These are phyloP conservation scores for Arthrobotrys entomopaga DNA, from an alignment of 2,329 filamentous ascomycete genomes.

Conservation along the genomic window DNA sequence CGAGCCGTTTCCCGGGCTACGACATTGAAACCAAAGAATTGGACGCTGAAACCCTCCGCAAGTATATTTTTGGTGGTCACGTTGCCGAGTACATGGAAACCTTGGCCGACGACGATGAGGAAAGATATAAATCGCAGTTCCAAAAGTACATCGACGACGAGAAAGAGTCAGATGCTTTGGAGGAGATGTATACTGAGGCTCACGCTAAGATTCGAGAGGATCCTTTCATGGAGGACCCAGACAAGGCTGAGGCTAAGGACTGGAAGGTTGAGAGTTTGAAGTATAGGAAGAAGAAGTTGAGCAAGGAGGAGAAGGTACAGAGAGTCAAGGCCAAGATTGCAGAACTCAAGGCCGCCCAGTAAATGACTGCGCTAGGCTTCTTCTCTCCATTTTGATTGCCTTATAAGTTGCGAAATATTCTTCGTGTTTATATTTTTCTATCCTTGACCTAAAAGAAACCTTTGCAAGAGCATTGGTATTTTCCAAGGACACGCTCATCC, in stretches of 20 bases:
- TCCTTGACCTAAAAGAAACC: background rate
- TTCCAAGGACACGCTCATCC: background rate
- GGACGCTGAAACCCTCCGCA: conserved; percentile 94
- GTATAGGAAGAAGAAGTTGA: conserved; percentile 80
- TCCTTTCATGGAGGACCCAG: conserved; percentile 90
- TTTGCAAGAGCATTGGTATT: background rate
- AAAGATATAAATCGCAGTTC: conserved; percentile 99
- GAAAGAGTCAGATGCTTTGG: conserved; percentile 92
- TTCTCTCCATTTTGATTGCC: background rate
- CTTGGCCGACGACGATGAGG: conserved; percentile 98
- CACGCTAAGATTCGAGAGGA: conserved; percentile 98
- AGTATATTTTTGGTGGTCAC: conserved; percentile 99
- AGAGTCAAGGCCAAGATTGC: conserved; percentile 91
- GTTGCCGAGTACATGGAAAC: conserved; percentile 99
- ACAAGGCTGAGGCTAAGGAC: conserved; percentile 93
- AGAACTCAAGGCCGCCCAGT: conserved; percentile 69
- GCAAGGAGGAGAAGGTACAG: conserved; percentile 82
- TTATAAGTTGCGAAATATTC: background rate
- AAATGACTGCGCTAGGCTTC: conserved; percentile 50
- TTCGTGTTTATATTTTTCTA: conserved; percentile 3
- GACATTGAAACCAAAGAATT: conserved; percentile 98
- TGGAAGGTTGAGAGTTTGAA: conserved; percentile 96
- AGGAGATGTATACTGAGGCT: conserved; percentile 95
- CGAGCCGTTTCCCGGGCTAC: conserved; percentile 99
- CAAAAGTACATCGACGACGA: conserved; percentile 97